These are phyloP conservation scores for Uronychia setigera DNA, from an alignment of 73 alveolate genomes.

Conservation along the genomic window DNA sequence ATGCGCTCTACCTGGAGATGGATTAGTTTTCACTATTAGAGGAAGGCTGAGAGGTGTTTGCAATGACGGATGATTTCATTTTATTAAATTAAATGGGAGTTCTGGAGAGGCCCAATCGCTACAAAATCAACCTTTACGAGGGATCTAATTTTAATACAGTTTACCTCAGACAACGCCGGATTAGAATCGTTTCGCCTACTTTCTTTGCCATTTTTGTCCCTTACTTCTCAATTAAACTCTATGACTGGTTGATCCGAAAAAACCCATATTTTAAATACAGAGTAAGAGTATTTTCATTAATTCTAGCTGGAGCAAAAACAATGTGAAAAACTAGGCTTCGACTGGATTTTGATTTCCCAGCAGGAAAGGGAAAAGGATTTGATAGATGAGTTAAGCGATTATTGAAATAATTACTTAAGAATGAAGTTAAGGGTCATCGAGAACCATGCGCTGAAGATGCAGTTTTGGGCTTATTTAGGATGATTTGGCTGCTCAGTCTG, in stretches of 20 bases:
- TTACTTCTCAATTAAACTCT: background rate
- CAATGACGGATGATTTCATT: background rate
- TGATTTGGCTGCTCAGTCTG: too few relatives aligned
- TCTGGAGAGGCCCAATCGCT: background rate
- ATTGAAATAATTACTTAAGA: background rate
- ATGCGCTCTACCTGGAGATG: background rate
- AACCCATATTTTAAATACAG: background rate
- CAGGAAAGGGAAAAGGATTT: background rate
- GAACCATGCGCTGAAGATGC: background rate
- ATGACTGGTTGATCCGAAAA: background rate
- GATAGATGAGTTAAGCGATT: background rate
- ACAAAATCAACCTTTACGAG: background rate
- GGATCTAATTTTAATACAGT: background rate
- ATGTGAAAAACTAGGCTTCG: background rate
- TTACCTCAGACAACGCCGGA: background rate
- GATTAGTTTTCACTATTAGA: background rate
- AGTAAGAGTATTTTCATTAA: background rate
- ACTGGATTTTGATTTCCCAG: background rate
- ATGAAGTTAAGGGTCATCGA: background rate
- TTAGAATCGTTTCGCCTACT: background rate
- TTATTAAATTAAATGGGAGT: background rate
- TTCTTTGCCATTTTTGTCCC: background rate
- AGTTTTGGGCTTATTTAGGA: background rate
- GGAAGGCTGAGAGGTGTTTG: background rate
- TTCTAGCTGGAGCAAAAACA: background rate